Conservation (phyloP, 495 filamentous ascomycete species). For the Penicillium paxilli region DNA sequence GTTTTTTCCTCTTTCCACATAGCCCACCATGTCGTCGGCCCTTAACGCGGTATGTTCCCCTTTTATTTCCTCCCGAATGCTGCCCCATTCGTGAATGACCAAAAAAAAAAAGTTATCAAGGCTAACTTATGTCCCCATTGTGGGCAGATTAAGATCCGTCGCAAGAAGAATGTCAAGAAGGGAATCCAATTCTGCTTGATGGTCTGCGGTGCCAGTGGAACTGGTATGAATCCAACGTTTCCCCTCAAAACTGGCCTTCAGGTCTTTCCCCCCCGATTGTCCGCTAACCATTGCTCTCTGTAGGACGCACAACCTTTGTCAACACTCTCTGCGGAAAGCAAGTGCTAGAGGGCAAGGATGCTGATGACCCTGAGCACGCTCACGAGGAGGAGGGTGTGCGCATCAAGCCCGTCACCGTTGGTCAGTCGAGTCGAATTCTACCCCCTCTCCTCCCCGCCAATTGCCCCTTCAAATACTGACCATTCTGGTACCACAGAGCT, state of each 20-base stretch:
- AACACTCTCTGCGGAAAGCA: constrained; percentile 97
- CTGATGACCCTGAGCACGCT: constrained; percentile 82
- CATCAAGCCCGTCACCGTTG: constrained; percentile 98
- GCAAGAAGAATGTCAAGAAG: constrained; percentile 99
- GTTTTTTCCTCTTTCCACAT: constrained; percentile 17
- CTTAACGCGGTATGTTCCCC: constrained; percentile 61
- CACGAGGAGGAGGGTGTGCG: constrained; percentile 95
- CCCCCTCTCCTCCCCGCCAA: not conserved
- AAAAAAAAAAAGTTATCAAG: constrained; percentile 20
- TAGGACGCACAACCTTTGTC: constrained; percentile 97
- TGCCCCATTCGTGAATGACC: constrained; percentile 29
- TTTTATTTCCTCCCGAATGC: constrained; percentile 39
- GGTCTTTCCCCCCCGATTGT: constrained; percentile 28
- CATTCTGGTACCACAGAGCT: constrained; percentile 61
- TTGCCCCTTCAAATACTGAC: constrained; percentile 5
- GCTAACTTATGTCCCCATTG: constrained; percentile 24
- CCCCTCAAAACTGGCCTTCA: constrained; percentile 1
- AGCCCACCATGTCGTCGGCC: constrained; percentile 59
- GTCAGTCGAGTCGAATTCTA: constrained; percentile 52
- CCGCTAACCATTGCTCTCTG: constrained; percentile 22
- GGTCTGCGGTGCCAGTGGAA: constrained; percentile 98
- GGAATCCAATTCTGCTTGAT: constrained; percentile 99
- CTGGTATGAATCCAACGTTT: constrained; percentile 63
- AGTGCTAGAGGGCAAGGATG: constrained; percentile 84
- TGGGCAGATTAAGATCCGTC: constrained; percentile 85